These are phyloP conservation scores for Diversispora eburnea DNA, from an alignment of 192 early-diverging fungal genomes.

Conservation along the genomic window DNA sequence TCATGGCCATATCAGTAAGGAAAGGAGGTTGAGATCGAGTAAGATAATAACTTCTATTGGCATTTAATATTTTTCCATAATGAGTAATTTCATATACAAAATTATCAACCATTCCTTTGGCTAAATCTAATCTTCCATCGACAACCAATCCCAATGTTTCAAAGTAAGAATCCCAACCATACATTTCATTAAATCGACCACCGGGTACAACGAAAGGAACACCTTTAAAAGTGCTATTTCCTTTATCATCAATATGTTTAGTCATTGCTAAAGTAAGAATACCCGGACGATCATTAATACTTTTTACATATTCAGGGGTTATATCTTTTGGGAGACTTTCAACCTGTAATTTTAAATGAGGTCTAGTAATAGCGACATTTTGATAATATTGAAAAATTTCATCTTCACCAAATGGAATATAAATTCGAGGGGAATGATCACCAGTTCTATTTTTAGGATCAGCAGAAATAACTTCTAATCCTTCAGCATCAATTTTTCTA, in stretches of 20 bases:
- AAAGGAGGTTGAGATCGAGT: conserved; percentile 97
- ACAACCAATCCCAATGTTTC: conserved; percentile 83
- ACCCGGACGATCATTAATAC: conserved; percentile 84
- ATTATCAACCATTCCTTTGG: conserved; percentile 95
- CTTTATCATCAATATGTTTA: conserved; percentile 45
- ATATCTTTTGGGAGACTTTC: conserved; percentile 80
- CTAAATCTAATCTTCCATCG: conserved; percentile 83
- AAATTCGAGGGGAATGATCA: conserved; percentile 82
- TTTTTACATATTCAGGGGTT: conserved; percentile 86
- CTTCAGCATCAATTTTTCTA: conserved; percentile 75
- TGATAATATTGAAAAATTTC: conserved; percentile 78
- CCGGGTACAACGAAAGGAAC: conserved; percentile 97
- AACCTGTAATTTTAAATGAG: conserved; percentile 73
- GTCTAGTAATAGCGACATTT: conserved; percentile 57
- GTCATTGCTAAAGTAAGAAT: conserved; percentile 81
- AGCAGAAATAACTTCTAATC: conserved; percentile 83
- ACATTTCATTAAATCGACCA: conserved; percentile 99
- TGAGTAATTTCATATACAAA: conserved; percentile 96
- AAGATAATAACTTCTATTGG: conserved; percentile 96
- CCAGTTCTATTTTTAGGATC: conserved; percentile 86
- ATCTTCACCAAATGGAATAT: conserved; percentile 82
- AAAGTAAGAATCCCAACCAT: conserved; percentile 98
- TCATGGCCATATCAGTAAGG: conserved; percentile 91
- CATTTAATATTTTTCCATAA: conserved; percentile 99
- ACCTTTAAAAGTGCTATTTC: conserved; percentile 54